Base-by-base conservation (phyloP, 202 grass and related monocot genomes). In the Musa balbisiana region DNA sequence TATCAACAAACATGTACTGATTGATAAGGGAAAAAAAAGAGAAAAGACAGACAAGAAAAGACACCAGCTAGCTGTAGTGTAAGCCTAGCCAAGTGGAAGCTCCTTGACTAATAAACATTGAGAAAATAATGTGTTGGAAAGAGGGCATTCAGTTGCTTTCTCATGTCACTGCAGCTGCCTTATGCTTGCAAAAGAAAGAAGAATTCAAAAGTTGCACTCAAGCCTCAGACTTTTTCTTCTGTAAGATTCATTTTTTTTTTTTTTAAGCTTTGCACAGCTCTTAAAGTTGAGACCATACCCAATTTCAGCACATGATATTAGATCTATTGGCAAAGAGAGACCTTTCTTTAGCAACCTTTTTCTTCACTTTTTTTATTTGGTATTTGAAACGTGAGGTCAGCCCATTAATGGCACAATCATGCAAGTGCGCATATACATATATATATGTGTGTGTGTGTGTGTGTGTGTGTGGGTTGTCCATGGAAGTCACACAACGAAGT, bases 311-410 rank as follows among this genome's bases (percentile, higher is more conserved):
- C 67, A 51, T 70, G 67, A 51, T 1, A n/a, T 1, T 10, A 70
- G 16, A 49, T 70, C 9, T 52, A 70, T 14, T 70, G 67, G 67
- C 33, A n/a, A 20, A 70, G 67, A 26, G 11, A 13, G 63, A 3
- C 9, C 33, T 50, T 70, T 70, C 11, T 43, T 49, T 67, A 29
- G 16, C 16, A 26, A 19, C 27, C 17, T 49, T 33, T 67, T 10
- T 33, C 33, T 15, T 5, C 43, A 14, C 14, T n/a, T 14, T 10
- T 70, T 51, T 70, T 51, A 15, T 21, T 12, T 51, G 67, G 43
- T 51, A 70, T 70, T 51, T 70, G 67, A 51, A 43, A 51, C 67
- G 51, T 70, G 67, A 70, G 67, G 67, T 51, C 50, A 70, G 49
- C 49, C 49, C 67, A 70, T 49, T 51, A 21, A 3, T 11, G 3